Evolutionary conservation across 257 asterid species (phyloP).

Genomic region (Solanum boliviense): DNA sequence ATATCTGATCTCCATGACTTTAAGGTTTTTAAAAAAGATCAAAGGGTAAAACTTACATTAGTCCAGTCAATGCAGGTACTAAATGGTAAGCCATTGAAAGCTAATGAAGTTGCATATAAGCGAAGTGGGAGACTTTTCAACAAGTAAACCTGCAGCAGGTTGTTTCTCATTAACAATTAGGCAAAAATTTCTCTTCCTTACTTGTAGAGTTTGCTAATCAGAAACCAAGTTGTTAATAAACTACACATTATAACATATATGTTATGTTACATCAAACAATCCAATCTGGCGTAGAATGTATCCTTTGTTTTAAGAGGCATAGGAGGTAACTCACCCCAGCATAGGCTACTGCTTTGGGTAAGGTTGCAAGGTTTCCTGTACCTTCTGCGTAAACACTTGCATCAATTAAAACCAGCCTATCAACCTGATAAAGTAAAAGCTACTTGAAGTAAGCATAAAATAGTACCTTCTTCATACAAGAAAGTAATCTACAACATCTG

Average conservation of each 20-base stretch:
- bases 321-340: conserved; percentile 55
- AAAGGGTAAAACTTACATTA: conserved; percentile 38
- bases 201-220: neutral
- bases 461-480: neutral
- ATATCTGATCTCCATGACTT: neutral
- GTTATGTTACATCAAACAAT: neutral
- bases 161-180: neutral
- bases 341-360: conserved; percentile 70
- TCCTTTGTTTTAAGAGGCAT: neutral
- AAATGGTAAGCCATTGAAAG: conserved; percentile 44
- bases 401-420: conserved; percentile 74
- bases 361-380: conserved; percentile 69
- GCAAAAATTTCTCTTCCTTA: neutral
- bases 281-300: neutral
- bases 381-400: conserved; percentile 98
- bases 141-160: conserved; percentile 39
- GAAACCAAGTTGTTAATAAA: neutral
- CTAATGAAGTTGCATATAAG: conserved; percentile 51
- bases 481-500: neutral
- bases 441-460: neutral
- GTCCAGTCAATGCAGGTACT: conserved; percentile 66
- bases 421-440: conserved; percentile 42
- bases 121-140: conserved; percentile 67
- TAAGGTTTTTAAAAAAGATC: neutral
- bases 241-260: neutral